phyloP scores from a whole-genome alignment of 176 grass and related monocot genomes.

The Microstegium vimineum region DNA sequence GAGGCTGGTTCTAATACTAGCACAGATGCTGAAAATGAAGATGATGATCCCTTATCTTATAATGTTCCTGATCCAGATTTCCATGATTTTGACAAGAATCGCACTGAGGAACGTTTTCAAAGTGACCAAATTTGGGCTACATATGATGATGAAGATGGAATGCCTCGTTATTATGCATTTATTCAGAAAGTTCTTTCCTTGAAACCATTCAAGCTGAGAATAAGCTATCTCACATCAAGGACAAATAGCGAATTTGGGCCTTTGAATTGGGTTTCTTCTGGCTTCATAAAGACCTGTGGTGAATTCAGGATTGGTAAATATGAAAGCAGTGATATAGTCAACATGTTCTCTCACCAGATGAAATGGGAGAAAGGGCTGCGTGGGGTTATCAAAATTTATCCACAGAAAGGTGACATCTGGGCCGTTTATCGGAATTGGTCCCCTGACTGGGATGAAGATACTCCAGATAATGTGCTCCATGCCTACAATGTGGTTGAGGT shows the following conservation, averaged over 20 bases:
- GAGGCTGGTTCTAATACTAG: conserved; percentile 16
- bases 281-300: conserved; percentile 64
- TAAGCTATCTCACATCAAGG: conserved; percentile 55
- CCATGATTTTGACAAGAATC: conserved; percentile 63
- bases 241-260: conserved; percentile 54
- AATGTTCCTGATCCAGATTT: conserved; percentile 73
- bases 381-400: conserved; percentile 60
- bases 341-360: conserved; percentile 67
- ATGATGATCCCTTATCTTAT: conserved; percentile 33
- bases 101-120: conserved; percentile 42
- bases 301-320: conserved; percentile 51
- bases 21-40: conserved; percentile 35
- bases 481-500: conserved; percentile 58
- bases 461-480: conserved; percentile 49
- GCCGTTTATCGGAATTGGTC: conserved; percentile 62
- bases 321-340: conserved; percentile 44
- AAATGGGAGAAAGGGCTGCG: conserved; percentile 53
- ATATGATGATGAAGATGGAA: conserved; percentile 72
- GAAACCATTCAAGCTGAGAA: conserved; percentile 48
- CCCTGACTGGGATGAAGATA: conserved; percentile 49
- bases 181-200: conserved; percentile 57
- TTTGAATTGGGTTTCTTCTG: conserved; percentile 51
- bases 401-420: conserved; percentile 57
- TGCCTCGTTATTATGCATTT: conserved; percentile 65
- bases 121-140: conserved; percentile 63